Evolutionary conservation across 129 eudicot genomes (phyloP).

Genomic region (Chrysanthemum seticuspe): DNA sequence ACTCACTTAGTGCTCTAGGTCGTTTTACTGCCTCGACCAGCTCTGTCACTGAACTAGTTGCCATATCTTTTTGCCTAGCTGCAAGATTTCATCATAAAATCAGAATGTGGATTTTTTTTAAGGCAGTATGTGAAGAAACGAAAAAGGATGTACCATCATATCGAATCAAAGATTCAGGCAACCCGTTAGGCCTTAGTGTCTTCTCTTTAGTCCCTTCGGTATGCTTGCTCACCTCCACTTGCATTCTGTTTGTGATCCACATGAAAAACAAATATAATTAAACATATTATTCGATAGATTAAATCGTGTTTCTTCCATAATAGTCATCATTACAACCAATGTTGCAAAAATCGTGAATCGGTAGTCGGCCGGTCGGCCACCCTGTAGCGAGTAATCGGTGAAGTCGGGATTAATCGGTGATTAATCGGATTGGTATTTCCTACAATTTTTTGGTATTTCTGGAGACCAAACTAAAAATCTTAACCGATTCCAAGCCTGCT

Average conservation of each 20-base stretch:
- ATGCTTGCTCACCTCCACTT: conserved; percentile 97
- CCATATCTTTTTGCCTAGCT: conserved; percentile 96
- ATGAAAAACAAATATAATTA: not conserved
- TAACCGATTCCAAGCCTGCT: too few relatives aligned
- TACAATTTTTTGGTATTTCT: too few relatives aligned
- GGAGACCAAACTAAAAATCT: too few relatives aligned
- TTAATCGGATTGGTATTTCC: too few relatives aligned
- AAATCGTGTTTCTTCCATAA: not conserved
- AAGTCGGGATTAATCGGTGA: too few relatives aligned
- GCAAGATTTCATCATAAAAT: conserved; percentile 20
- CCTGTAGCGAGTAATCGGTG: too few relatives aligned
- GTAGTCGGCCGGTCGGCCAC: too few relatives aligned
- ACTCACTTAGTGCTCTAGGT: conserved; percentile 88
- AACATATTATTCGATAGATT: not conserved
- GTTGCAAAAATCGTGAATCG: too few relatives aligned
- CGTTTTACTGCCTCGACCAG: conserved; percentile 77
- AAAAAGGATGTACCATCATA: conserved; percentile 66
- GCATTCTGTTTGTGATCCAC: conserved; percentile 60
- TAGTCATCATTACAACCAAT: too few relatives aligned
- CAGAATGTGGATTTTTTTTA: not conserved
- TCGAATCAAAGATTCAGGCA: conserved; percentile 93
- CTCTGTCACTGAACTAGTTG: conserved; percentile 75
- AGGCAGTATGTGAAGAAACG: not conserved
- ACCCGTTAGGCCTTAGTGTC: conserved; percentile 77
- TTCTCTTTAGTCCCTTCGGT: conserved; percentile 88